Percentiles rank a stretch among this genome's conserved stretches.
Evolutionary conservation across 225 moss, liverwort and hornwort genomes (phyloP).

Genomic region (Takakia lepidozioides): DNA sequence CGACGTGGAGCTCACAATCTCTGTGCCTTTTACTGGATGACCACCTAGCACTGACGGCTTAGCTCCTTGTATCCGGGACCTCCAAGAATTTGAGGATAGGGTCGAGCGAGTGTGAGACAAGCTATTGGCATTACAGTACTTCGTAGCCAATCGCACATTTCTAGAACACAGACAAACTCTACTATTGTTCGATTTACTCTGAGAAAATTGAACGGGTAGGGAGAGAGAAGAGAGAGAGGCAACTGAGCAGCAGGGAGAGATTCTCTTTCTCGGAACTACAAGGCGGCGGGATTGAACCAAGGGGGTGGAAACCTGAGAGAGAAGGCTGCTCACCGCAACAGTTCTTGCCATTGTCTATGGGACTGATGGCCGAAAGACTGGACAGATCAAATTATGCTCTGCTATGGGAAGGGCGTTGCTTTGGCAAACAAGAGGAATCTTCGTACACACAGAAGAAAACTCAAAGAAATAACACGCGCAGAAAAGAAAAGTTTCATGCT

Average conservation of each 20-base stretch:
- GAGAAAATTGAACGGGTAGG: neutral
- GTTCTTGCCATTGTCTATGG: slow-evolving; percentile 25
- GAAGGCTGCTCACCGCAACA: slow-evolving; percentile 29
- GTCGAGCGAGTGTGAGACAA: neutral
- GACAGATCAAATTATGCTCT: no score
- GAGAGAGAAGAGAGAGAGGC: slow-evolving; percentile 4
- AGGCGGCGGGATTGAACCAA: slow-evolving; percentile 11
- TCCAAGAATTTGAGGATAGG: no score
- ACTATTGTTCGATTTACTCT: neutral
- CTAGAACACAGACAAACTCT: neutral
- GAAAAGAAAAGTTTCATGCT: no score
- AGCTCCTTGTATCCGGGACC: no score
- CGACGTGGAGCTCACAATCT: no score
- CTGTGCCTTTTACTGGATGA: no score
- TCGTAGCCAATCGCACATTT: neutral
- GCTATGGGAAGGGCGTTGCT: no score
- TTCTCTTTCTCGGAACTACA: neutral
- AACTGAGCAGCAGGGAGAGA: slow-evolving; percentile 5
- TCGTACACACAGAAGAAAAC: no score
- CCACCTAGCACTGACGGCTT: no score
- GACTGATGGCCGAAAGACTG: no score
- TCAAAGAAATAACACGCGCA: no score
- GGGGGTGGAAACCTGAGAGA: slow-evolving; percentile 30
- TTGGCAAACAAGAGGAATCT: no score
- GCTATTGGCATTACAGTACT: neutral